phyloP scores from a whole-genome alignment of 768 basidiomycete genomes.

The Mycena venus region DNA sequence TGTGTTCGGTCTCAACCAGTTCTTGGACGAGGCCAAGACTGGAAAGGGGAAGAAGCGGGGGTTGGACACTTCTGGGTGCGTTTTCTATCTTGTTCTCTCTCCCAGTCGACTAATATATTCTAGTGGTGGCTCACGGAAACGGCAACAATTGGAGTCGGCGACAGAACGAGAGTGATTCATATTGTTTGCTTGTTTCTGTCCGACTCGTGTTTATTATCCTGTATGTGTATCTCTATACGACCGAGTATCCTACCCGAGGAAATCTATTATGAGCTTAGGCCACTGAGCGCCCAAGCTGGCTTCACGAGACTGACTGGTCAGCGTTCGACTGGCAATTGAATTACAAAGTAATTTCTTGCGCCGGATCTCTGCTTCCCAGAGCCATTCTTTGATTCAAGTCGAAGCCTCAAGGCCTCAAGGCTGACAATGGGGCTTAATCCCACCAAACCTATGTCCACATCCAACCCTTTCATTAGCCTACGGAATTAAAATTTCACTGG shows the following conservation, averaged over 20 bases:
- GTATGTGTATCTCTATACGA: conserved; percentile 19
- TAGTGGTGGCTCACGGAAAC: conserved; percentile 66
- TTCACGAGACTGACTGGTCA: too few species aligned
- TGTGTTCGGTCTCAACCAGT: conserved; percentile 96
- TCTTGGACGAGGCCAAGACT: conserved; percentile 96
- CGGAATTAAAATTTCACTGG: too few species aligned
- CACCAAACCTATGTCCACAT: too few species aligned
- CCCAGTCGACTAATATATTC: conserved; percentile 2
- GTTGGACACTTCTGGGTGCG: conserved; percentile 81
- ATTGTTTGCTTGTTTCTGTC: background rate
- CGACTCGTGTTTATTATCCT: conserved; percentile 1
- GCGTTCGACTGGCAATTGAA: too few species aligned
- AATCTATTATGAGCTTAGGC: too few species aligned
- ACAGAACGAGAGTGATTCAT: conserved; percentile 38
- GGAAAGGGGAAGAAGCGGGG: conserved; percentile 94
- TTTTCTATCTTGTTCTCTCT: conserved; percentile 20
- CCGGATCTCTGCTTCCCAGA: too few species aligned
- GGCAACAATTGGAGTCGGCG: conserved; percentile 68
- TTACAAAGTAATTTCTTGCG: too few species aligned
- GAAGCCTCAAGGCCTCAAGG: too few species aligned
- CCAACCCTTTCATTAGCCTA: too few species aligned
- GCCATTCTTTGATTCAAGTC: too few species aligned
- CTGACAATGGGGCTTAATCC: too few species aligned
- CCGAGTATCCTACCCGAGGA: background rate
- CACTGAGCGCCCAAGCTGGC: too few species aligned